These are phyloP conservation scores for Aspergillus eucalypticola DNA, from an alignment of 2,329 filamentous ascomycete genomes.

Conservation along the genomic window DNA sequence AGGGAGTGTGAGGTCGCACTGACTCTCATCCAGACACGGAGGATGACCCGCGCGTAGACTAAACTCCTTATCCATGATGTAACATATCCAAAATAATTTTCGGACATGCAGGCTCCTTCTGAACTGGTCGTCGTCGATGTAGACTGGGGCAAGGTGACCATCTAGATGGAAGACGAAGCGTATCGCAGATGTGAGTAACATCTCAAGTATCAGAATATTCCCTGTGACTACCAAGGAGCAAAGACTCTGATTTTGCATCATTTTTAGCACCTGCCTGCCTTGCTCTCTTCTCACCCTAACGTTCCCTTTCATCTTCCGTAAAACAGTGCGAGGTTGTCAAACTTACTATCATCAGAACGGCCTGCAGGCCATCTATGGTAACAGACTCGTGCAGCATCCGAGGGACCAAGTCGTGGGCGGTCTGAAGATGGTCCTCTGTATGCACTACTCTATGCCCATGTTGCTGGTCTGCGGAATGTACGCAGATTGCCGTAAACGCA, in stretches of 20 bases:
- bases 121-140: not conserved
- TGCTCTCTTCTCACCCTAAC: not conserved
- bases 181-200: not conserved
- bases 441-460: not conserved
- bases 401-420: not conserved
- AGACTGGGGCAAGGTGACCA: slow-evolving; percentile 6
- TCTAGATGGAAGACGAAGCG: slow-evolving; percentile 16
- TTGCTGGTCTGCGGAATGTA: not conserved
- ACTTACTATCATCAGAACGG: slow-evolving; percentile 8
- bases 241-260: not conserved
- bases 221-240: not conserved
- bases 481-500: slow-evolving; percentile 6
- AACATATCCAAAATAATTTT: slow-evolving; percentile 16
- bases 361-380: slow-evolving; percentile 10
- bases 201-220: not conserved
- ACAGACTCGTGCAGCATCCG: not conserved
- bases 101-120: slow-evolving; percentile 4
- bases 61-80: slow-evolving; percentile 3
- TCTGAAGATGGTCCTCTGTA: slow-evolving; percentile 1
- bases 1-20: slow-evolving; percentile 13
- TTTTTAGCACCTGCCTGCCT: not conserved
- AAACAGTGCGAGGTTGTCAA: not conserved
- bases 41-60: slow-evolving; percentile 13
- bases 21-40: slow-evolving; percentile 5
- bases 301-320: not conserved